Base-by-base conservation (phyloP, 106 monocot species). In the Allium cepa region DNA sequence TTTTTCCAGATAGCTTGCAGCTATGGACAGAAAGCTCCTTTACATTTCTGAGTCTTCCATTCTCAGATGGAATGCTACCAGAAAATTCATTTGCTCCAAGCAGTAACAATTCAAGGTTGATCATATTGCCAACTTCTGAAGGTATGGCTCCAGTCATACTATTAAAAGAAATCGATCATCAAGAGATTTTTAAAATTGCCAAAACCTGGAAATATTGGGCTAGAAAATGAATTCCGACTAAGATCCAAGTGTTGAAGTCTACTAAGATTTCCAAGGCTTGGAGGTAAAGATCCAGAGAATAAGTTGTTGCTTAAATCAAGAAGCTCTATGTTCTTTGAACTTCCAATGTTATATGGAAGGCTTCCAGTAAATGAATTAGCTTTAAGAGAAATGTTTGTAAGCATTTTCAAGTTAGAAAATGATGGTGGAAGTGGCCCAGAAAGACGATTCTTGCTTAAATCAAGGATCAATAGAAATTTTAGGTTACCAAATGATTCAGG, bases 151-250 rank as follows among this genome's bases (percentile, higher is more conserved):
- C 96, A 17, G 76, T 73, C 56, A 96, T 73, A 68, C 79, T 82
- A 73, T 96, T 96, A 64, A 57, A 84, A 17, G 96, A 96, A 72
- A 68, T 96, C 96, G 45, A 96, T 52, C 12, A 88, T 80, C 11
- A 79, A 17, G 27, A 96, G 77, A 22, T 77, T 82, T 11, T 9
- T 47, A 65, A 91, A 63, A 60, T 73, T 68, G 16, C 80, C 84
- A 74, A 92, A 78, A 56, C 73, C 78, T 61, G 81, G 63, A 72
- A 86, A 80, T n/a, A 96, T 78, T 36, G 79, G 60, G 63, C 96
- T 88, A 9, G 67, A 79, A 55, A 96, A 64, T 13, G 26, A 60
- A 69, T 96, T 96, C n/a, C 62, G 75, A 69, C 92, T 96, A 57
- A 66, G 48, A 72, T 96, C 96, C 11, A 96, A 64, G 78, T 92